These are phyloP conservation scores for Erysimum cheiranthoides DNA, from an alignment of 345 rosid species.

Conservation along the genomic window DNA sequence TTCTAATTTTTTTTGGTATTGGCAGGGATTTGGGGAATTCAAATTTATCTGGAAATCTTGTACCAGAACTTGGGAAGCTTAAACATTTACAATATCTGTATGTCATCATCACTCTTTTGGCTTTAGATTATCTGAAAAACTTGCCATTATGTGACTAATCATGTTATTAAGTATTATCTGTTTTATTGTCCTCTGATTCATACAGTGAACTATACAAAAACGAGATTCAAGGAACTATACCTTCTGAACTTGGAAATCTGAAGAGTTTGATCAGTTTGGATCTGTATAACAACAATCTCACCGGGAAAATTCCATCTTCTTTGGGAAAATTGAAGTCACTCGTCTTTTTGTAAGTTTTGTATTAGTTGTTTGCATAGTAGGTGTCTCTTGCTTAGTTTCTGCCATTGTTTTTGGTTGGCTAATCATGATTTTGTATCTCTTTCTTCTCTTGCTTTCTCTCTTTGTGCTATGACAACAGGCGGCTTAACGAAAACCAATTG, in stretches of 20 bases:
- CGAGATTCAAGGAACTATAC: slow-evolving; percentile 75
- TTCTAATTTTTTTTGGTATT: slow-evolving; percentile 5
- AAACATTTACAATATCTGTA: slow-evolving; percentile 89
- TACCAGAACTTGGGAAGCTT: slow-evolving; percentile 81
- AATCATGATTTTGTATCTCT: neutral
- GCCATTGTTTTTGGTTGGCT: neutral
- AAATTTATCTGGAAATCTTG: slow-evolving; percentile 80
- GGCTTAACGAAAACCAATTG: slow-evolving; percentile 74
- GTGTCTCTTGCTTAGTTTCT: neutral
- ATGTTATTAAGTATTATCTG: neutral
- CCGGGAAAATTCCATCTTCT: slow-evolving; percentile 72
- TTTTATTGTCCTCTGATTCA: neutral
- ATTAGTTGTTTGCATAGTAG: neutral
- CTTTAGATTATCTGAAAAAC: neutral
- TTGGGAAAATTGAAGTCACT: slow-evolving; percentile 82
- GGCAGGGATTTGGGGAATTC: slow-evolving; percentile 89
- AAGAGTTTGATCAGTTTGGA: slow-evolving; percentile 86
- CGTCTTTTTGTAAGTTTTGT: slow-evolving; percentile 71
- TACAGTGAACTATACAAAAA: slow-evolving; percentile 83
- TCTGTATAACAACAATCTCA: slow-evolving; percentile 81
- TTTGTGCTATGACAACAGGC: slow-evolving; percentile 38
- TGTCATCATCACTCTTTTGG: slow-evolving; percentile 37
- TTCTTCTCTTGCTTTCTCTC: neutral
- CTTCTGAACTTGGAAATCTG: slow-evolving; percentile 74
- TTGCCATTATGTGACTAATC: neutral